These are phyloP conservation scores for Ammopiptanthus mongolicus DNA, from an alignment of 306 rosid species.

Conservation along the genomic window DNA sequence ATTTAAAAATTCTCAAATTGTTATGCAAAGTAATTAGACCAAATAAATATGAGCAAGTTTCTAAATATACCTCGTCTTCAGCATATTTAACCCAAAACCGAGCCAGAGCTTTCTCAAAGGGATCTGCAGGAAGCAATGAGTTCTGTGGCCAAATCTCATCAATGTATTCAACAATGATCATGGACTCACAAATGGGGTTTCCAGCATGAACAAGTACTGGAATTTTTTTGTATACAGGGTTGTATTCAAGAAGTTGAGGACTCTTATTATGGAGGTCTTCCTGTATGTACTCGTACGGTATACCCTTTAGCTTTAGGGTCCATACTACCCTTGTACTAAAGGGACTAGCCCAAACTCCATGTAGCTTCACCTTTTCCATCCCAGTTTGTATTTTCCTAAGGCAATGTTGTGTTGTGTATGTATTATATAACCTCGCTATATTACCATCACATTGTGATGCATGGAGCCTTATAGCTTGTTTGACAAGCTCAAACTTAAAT, in stretches of 20 bases:
- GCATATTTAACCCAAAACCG: slow-evolving; percentile 16
- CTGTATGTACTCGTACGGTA: slow-evolving; percentile 32
- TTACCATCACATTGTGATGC: background rate
- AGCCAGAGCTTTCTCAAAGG: background rate
- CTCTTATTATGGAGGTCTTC: slow-evolving; percentile 35
- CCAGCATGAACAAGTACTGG: slow-evolving; percentile 42
- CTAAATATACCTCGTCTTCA: background rate
- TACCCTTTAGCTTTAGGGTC: slow-evolving; percentile 39
- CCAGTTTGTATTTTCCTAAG: background rate
- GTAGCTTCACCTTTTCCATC: slow-evolving; percentile 40
- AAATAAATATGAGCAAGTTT: background rate
- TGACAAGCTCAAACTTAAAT: background rate
- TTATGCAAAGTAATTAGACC: no score
- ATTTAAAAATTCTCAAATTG: no score
- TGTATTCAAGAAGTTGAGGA: slow-evolving; percentile 24
- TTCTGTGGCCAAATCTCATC: slow-evolving; percentile 27
- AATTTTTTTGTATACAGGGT: slow-evolving; percentile 32
- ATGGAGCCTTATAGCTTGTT: background rate
- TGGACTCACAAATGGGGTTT: slow-evolving; percentile 27
- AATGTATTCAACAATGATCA: slow-evolving; percentile 37
- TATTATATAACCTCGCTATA: background rate
- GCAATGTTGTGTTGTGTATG: background rate
- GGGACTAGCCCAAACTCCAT: slow-evolving; percentile 32
- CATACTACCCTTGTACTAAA: slow-evolving; percentile 29
- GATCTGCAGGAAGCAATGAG: slow-evolving; percentile 6